A percentile compares a stretch with the other conserved stretches of the same genome.
Evolutionary conservation across 2,329 filamentous ascomycete genomes (phyloP).

Genomic region (Epichloe scottii): DNA sequence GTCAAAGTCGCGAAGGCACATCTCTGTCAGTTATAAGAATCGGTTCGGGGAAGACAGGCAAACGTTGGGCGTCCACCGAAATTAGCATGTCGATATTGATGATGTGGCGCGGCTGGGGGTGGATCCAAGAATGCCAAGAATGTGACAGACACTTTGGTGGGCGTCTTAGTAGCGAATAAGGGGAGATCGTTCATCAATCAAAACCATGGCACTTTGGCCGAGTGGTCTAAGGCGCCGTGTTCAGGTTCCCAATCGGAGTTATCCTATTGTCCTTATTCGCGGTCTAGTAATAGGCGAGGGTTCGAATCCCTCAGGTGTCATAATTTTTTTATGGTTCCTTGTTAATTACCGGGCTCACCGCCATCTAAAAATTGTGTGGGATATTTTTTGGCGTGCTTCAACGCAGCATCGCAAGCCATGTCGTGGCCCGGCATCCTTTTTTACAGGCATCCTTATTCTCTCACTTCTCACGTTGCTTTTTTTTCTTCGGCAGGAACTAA

Average conservation of each 20-base stretch:
- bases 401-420: too few species aligned
- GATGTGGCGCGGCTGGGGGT: background rate
- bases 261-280: slow-evolving; percentile 2
- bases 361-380: background rate
- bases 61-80: background rate
- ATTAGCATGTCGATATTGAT: background rate
- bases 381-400: too few species aligned
- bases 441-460: background rate
- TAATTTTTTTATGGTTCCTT: slow-evolving; percentile 2
- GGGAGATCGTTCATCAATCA: fast-evolving
- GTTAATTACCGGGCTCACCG: background rate
- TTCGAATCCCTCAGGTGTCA: slow-evolving; percentile 21
- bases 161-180: fast-evolving
- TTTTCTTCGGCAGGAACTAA: background rate
- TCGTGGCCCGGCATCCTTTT: background rate
- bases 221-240: slow-evolving; percentile 10
- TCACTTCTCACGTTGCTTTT: background rate
- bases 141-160: too few species aligned
- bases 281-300: slow-evolving; percentile 19
- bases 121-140: background rate
- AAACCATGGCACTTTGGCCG: slow-evolving; percentile 7
- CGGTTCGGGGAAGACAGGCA: background rate
- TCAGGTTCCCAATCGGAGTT: background rate
- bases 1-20: background rate
- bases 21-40: background rate